Evolutionary conservation across 495 filamentous ascomycete genomes (phyloP).

Genomic region (Parmelia sp.): DNA sequence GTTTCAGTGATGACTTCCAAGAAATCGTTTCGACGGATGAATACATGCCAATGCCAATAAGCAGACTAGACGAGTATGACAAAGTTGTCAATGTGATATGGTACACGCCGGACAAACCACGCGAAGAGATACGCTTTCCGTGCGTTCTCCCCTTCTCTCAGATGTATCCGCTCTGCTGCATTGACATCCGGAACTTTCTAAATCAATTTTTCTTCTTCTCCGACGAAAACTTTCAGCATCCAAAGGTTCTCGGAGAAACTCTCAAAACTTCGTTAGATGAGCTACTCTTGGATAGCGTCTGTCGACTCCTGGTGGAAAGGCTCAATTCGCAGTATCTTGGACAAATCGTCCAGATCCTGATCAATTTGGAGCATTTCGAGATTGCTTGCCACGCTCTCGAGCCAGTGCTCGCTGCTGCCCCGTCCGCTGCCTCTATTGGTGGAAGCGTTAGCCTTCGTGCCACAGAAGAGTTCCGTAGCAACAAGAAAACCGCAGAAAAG

Average conservation of each 20-base stretch:
- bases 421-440: conserved; percentile 67
- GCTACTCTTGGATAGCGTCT: conserved; percentile 83
- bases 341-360: conserved; percentile 96
- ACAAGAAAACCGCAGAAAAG: conserved; percentile 94
- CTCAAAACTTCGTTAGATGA: conserved; percentile 81
- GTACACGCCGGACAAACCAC: conserved; percentile 75
- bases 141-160: conserved; percentile 93
- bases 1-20: conserved; percentile 89
- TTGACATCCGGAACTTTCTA: conserved; percentile 91
- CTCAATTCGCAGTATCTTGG: conserved; percentile 88
- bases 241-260: conserved; percentile 80
- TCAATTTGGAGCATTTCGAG: conserved; percentile 96
- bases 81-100: conserved; percentile 91
- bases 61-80: conserved; percentile 82
- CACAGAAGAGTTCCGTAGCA: conserved; percentile 75
- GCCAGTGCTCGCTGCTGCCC: conserved; percentile 68
- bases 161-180: conserved; percentile 98
- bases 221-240: conserved; percentile 86
- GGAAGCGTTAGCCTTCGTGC: conserved; percentile 69
- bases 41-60: conserved; percentile 98
- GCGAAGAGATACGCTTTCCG: conserved; percentile 74
- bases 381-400: conserved; percentile 84
- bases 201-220: conserved; percentile 96
- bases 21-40: conserved; percentile 97
- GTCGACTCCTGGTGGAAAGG: conserved; percentile 78